Percentiles rank a stretch among this genome's conserved stretches.
Conservation (phyloP, 306 rosid genomes). For the Inga laurina region DNA sequence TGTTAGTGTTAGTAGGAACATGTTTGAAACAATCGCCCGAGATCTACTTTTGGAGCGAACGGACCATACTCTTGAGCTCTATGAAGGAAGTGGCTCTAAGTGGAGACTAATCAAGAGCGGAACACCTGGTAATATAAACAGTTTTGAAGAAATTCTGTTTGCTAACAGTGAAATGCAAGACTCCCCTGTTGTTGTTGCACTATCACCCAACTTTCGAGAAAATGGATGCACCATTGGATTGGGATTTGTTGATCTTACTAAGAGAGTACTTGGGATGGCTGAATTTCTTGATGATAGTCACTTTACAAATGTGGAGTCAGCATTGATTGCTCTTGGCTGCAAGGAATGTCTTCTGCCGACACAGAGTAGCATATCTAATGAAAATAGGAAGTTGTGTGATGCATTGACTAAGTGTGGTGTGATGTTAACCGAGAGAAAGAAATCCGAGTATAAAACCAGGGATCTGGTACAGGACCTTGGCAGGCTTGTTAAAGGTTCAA, state of each 20-base stretch:
- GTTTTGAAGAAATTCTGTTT: slow-evolving; percentile 87
- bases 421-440: slow-evolving; percentile 92
- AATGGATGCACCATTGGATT: slow-evolving; percentile 84
- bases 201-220: slow-evolving; percentile 68
- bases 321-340: slow-evolving; percentile 94
- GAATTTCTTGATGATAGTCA: slow-evolving; percentile 94
- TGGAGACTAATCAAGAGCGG: slow-evolving; percentile 90
- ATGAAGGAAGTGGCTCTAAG: slow-evolving; percentile 88
- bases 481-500: slow-evolving; percentile 91
- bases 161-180: slow-evolving; percentile 99
- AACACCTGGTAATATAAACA: slow-evolving; percentile 92
- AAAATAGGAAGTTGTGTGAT: slow-evolving; percentile 62
- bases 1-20: slow-evolving; percentile 73
- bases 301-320: slow-evolving; percentile 88
- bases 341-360: slow-evolving; percentile 87
- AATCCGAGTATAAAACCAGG: slow-evolving; percentile 81
- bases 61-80: slow-evolving; percentile 89
- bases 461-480: slow-evolving; percentile 91
- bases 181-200: slow-evolving; percentile 78
- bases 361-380: slow-evolving; percentile 66
- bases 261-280: slow-evolving; percentile 81
- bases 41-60: slow-evolving; percentile 90
- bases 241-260: slow-evolving; percentile 81
- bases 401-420: slow-evolving; percentile 79
- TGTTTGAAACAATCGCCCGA: slow-evolving; percentile 88